Base-by-base conservation (phyloP, 345 rosid genomes). In the Eutrema yunnanense region DNA sequence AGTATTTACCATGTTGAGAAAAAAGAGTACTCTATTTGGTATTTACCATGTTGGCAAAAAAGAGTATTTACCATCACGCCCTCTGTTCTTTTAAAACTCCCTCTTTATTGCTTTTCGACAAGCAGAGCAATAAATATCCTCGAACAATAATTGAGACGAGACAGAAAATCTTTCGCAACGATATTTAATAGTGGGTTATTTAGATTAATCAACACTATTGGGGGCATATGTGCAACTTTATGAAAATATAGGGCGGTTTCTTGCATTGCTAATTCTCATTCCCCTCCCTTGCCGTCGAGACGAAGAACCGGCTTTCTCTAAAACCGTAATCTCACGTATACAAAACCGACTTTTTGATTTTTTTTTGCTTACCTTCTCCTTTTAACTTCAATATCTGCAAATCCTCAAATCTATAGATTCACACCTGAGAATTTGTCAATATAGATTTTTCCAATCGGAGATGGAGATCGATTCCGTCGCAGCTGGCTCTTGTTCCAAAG, bases 401-500 rank as follows among this genome's bases (percentile, higher is more conserved):
- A 62, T 63, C 11, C 37, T 44, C 63, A 54, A 57, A 63, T 76
- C 71, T 63, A 16, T 16, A 70, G 79, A 69, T 53, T 27, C 74
- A 44, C 43, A 53, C 74, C 58, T 62, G 44, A 66, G 30, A 40
- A 57, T 41, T 40, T 65, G 55, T 37, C 48, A 27, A 36, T 43
- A 12, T 2, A 61, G 62, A 49, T 29, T 29, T 62, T 3, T 48
- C n/a, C 5, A 33, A 37, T 13, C 75, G 67, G 61, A 58, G 56
- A 93, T 93, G 97, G 98, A 93, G 82, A 83, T 93, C 64, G 86
- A 83, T 33, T 30, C 91, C 22, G 81, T 81, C 43, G 81, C 88
- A 57, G 79, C 85, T 75, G 83, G 88, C 19, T 84, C 89, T 8
- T 89, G 97, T 77, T 84, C 97, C 9, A 94, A 89, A 71, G 95